Percentiles rank a stretch among this genome's conserved stretches.
phyloP scores from a whole-genome alignment of 2,329 filamentous ascomycete species.

The Cryphonectria naterciae region DNA sequence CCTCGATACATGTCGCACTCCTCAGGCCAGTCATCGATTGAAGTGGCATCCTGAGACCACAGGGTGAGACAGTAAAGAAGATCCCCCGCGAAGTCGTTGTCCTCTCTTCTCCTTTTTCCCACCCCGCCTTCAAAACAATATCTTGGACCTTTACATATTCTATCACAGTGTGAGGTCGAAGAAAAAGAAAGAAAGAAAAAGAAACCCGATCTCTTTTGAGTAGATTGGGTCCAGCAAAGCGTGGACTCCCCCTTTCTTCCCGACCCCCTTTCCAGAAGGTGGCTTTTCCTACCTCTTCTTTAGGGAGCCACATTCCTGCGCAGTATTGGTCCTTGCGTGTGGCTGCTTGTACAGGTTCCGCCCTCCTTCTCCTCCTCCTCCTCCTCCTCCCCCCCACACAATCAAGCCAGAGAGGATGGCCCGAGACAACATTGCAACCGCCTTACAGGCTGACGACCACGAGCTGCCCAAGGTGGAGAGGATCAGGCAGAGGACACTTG shows the following conservation, averaged over 20 bases:
- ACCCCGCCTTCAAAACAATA: neutral
- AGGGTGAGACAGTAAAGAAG: neutral
- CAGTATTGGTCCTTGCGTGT: neutral
- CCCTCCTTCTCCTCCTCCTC: neutral
- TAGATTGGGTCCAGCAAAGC: neutral
- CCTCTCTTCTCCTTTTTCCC: neutral
- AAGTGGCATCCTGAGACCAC: neutral
- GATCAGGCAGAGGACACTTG: conserved; percentile 38
- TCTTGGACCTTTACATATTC: neutral
- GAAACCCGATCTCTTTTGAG: neutral
- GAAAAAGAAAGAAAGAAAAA: neutral
- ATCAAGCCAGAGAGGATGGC: conserved; percentile 19
- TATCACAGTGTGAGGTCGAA: neutral
- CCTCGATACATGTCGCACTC: neutral
- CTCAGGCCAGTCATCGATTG: neutral
- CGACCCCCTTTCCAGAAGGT: neutral
- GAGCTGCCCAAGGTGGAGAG: conserved; percentile 29
- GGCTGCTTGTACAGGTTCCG: neutral
- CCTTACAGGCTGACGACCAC: conserved; percentile 28
- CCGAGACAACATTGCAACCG: conserved; percentile 30
- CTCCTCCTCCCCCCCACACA: neutral
- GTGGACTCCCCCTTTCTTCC: neutral
- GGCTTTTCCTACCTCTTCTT: neutral
- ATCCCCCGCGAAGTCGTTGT: neutral
- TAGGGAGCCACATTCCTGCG: neutral